Base-by-base conservation (phyloP, 1,139 yeast species). In the Geotrichum bryndzae region DNA sequence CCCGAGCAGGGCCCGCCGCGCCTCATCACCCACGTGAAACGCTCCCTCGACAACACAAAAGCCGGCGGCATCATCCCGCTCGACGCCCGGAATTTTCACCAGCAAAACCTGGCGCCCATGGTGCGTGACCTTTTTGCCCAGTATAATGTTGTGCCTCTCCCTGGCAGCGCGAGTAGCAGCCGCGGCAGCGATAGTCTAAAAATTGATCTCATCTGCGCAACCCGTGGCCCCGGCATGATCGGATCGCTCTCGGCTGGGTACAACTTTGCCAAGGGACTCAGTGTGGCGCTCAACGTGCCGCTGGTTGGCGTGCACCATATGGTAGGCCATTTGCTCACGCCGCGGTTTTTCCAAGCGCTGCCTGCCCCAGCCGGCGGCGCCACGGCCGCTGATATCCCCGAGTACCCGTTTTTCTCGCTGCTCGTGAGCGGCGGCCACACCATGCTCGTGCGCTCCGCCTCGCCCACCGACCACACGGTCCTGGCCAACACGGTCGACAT, bases 161-260 rank as follows among this genome's bases (percentile, higher is more conserved):
- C 45, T 35, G 15, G n/a, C n/a, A 41, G 18, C 46, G 18, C 46
- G 5, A 11, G n/a, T 7, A 35, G 4, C 2, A 38, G 29, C 29
- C 3, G 29, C 3, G 48, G n/a, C 13, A 50, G 35, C 6, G 18
- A 25, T 15, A 41, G 10, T 2, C 25, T 31, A 1, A 81, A 82
- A 0, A 91, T 96, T 0, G 96, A 90, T 70, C 71, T 94, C 54
- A 81, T 94, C 1, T 88, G 96, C 72, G 96, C 88, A 10, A 94
- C 99, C 0, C 77, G 96, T 67, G 99, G 99, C 0, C 99, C 99
- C 0, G 99, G 99, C 0, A 91, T 95, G 97, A 82, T 86, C 18
- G 97, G 97, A 0, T 87, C 96, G 0, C 77, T 94, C 25, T 82
- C 90, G 18, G 88, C 90, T 0, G 95, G 97, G 1, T 78, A 89